These are phyloP conservation scores for Cercospora beticola DNA, from an alignment of 2,329 filamentous ascomycete genomes.

Conservation along the genomic window DNA sequence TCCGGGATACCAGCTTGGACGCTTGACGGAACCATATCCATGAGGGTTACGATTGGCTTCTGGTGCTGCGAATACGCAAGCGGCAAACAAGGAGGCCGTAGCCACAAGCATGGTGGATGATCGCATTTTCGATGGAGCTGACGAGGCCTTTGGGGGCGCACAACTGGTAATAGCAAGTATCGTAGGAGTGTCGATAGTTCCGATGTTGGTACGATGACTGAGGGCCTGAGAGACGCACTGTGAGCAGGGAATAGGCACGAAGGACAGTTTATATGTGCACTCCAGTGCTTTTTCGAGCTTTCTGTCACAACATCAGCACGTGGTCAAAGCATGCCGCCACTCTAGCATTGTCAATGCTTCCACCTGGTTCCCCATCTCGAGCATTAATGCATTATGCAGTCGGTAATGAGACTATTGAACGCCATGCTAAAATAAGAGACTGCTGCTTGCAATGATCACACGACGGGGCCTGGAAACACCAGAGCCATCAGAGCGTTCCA, in stretches of 20 bases:
- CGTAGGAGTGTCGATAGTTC: neutral
- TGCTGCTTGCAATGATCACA: neutral
- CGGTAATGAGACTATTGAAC: neutral
- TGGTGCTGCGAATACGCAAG: constrained; percentile 16
- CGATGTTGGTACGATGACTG: constrained; percentile 6
- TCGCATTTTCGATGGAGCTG: constrained; percentile 24
- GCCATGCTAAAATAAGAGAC: neutral
- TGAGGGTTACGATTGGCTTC: constrained; percentile 7
- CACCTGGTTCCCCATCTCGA: neutral
- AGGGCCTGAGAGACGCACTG: neutral
- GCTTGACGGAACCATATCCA: constrained; percentile 18
- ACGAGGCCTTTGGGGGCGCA: constrained; percentile 5
- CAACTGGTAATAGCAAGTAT: neutral
- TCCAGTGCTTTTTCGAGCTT: neutral
- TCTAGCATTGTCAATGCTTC: neutral
- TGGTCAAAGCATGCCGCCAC: neutral
- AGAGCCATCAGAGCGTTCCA: neutral
- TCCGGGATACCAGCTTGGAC: constrained; percentile 21
- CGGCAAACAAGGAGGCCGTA: constrained; percentile 15
- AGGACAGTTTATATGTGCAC: constrained; percentile 10
- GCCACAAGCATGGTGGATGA: constrained; percentile 25
- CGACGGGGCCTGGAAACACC: neutral
- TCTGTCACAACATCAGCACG: neutral
- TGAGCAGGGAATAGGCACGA: neutral
- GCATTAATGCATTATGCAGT: neutral